These are phyloP conservation scores for Calvatia gigantea DNA, from an alignment of 768 basidiomycete species.

Conservation along the genomic window DNA sequence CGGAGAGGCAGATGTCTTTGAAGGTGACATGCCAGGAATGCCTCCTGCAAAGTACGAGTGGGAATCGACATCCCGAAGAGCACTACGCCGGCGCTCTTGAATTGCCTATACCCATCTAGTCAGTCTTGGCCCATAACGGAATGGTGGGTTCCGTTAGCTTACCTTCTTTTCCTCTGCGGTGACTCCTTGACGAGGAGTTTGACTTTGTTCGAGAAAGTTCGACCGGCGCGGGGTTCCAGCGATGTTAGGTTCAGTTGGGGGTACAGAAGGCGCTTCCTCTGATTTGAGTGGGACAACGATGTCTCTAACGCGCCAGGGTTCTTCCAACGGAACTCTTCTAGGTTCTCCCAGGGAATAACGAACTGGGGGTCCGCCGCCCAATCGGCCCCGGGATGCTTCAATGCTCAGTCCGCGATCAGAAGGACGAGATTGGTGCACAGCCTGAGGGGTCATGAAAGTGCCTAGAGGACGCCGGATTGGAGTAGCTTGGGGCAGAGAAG, in stretches of 20 bases:
- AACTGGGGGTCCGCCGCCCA: constrained; percentile 15
- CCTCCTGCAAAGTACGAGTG: constrained; percentile 47
- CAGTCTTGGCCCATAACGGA: background rate
- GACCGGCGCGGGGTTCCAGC: background rate
- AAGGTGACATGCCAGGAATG: constrained; percentile 46
- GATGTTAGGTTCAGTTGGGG: constrained; percentile 2
- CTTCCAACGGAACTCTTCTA: constrained; percentile 43
- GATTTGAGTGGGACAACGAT: constrained; percentile 39
- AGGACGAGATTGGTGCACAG: constrained; percentile 13
- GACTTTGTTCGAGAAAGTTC: constrained; percentile 2
- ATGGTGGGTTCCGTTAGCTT: constrained; percentile 20
- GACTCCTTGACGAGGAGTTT: constrained; percentile 18
- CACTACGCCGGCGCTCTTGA: constrained; percentile 58
- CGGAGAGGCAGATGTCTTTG: constrained; percentile 20
- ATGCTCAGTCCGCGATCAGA: constrained; percentile 15
- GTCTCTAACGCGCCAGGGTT: constrained; percentile 55
- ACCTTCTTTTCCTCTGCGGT: constrained; percentile 44
- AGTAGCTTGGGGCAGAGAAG: constrained; percentile 21
- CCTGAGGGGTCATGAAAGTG: constrained; percentile 62
- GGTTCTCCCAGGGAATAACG: constrained; percentile 46
- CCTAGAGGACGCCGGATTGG: constrained; percentile 29
- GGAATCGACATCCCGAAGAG: constrained; percentile 42
- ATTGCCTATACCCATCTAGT: constrained; percentile 42
- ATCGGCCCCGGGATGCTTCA: constrained; percentile 7
- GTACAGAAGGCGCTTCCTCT: constrained; percentile 7